Evolutionary conservation across 2,329 filamentous ascomycete species (phyloP).

Genomic region (Ophiosphaerella narmari): DNA sequence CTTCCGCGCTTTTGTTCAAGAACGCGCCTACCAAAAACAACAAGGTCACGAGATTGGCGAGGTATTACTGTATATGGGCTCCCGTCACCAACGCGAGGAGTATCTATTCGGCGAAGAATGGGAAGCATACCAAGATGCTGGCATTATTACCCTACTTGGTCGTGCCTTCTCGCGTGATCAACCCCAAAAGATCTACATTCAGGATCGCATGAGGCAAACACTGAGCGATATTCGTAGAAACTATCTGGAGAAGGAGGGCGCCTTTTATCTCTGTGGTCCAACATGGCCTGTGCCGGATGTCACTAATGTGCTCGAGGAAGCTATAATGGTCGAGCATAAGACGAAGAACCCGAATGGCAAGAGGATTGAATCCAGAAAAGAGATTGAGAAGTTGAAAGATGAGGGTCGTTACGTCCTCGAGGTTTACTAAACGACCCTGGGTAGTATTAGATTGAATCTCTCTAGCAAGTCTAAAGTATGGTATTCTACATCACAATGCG

Average conservation of each 20-base stretch:
- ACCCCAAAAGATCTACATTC: conserved; percentile 98
- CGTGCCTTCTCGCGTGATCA: conserved; percentile 96
- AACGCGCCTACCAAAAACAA: conserved; percentile 97
- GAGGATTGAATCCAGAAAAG: conserved; percentile 84
- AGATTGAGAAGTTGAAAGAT: conserved; percentile 98
- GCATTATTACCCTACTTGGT: conserved; percentile 91
- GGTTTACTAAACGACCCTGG: conserved; percentile 71
- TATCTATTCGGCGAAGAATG: conserved; percentile 99
- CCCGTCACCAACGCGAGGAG: conserved; percentile 95
- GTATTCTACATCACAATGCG: too few relatives aligned
- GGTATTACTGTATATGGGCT: conserved; percentile 94
- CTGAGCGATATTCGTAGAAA: conserved; percentile 80
- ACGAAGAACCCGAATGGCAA: conserved; percentile 56
- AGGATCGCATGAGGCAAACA: conserved; percentile 94
- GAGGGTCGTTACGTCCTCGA: conserved; percentile 92
- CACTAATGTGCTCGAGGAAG: conserved; percentile 90
- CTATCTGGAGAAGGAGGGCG: conserved; percentile 84
- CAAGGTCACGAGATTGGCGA: conserved; percentile 93
- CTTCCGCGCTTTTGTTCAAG: conserved; percentile 99
- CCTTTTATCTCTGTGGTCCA: conserved; percentile 96
- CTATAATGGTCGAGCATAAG: conserved; percentile 77
- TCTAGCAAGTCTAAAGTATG: too few relatives aligned
- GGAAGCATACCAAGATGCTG: conserved; percentile 96
- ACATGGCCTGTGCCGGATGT: conserved; percentile 99
- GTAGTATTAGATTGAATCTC: too few relatives aligned